Conservation (phyloP, 2,329 filamentous ascomycete genomes). For the Aspergillus candidus region DNA sequence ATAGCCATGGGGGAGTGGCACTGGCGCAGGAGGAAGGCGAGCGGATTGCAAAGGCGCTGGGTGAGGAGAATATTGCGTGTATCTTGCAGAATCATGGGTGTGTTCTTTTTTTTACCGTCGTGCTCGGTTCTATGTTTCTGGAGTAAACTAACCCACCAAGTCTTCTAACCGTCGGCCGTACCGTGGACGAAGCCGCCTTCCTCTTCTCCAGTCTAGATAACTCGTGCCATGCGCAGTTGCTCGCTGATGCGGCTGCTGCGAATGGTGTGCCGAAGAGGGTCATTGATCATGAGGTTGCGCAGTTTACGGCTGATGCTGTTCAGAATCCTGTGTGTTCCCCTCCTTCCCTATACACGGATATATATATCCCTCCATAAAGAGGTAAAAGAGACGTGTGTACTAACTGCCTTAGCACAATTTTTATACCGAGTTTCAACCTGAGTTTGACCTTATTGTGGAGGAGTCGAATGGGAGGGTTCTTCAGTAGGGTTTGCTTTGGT, state of each 20-base stretch:
- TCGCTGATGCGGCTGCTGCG: constrained; percentile 38
- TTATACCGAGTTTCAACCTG: constrained; percentile 36
- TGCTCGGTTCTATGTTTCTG: constrained; percentile 12
- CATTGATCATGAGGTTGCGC: constrained; percentile 28
- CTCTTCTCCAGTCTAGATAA: constrained; percentile 38
- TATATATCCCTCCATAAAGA: no score
- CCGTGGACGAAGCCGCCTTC: constrained; percentile 37
- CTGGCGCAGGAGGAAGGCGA: constrained; percentile 36
- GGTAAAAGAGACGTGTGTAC: no score
- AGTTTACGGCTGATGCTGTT: constrained; percentile 31
- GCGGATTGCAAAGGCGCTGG: constrained; percentile 34
- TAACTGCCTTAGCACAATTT: constrained; percentile 31
- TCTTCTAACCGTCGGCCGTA: constrained; percentile 36
- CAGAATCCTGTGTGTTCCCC: constrained; percentile 34
- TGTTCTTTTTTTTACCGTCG: neutral
- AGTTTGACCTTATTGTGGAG: constrained; percentile 34
- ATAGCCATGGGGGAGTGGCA: constrained; percentile 38
- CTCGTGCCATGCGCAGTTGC: constrained; percentile 36
- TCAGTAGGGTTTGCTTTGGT: constrained; percentile 4
- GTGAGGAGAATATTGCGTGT: constrained; percentile 36
- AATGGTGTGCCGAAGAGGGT: constrained; percentile 33
- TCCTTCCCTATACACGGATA: no score
- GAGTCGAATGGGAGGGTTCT: constrained; percentile 32
- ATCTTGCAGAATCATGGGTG: constrained; percentile 40
- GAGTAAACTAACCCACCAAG: constrained; percentile 15